These are phyloP conservation scores for Coffea humblotiana DNA, from an alignment of 305 asterid genomes.

Conservation along the genomic window DNA sequence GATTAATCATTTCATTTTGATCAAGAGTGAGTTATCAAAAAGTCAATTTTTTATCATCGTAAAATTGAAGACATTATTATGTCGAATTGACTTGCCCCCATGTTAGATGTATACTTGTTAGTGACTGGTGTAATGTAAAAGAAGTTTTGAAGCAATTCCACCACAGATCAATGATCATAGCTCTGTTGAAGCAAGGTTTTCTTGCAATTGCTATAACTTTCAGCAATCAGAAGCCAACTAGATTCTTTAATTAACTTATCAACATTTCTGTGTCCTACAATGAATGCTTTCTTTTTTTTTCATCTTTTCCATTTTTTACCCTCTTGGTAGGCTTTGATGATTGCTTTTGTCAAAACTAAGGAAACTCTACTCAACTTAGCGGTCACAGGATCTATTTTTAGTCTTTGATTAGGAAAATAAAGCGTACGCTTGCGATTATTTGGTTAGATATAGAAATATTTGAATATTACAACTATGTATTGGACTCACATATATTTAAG, in stretches of 20 bases:
- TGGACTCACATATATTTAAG: neutral
- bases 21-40: neutral
- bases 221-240: neutral
- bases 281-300: neutral
- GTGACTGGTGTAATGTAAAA: neutral
- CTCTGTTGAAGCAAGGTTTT: neutral
- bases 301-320: no score
- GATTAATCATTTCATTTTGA: neutral
- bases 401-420: neutral
- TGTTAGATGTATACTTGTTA: neutral
- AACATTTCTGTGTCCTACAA: neutral
- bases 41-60: neutral
- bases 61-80: no score
- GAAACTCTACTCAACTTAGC: neutral
- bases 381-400: no score
- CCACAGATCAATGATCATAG: neutral
- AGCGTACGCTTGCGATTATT: neutral
- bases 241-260: neutral
- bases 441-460: neutral
- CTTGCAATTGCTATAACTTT: neutral
- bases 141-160: neutral
- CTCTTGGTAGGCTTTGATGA: neutral
- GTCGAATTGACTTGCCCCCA: no score
- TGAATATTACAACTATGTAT: neutral
- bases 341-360: conserved; percentile 6